Percentiles rank a stretch among this genome's conserved stretches.
phyloP scores from a whole-genome alignment of 148 eudicot genomes.

The Spergularia marina region DNA sequence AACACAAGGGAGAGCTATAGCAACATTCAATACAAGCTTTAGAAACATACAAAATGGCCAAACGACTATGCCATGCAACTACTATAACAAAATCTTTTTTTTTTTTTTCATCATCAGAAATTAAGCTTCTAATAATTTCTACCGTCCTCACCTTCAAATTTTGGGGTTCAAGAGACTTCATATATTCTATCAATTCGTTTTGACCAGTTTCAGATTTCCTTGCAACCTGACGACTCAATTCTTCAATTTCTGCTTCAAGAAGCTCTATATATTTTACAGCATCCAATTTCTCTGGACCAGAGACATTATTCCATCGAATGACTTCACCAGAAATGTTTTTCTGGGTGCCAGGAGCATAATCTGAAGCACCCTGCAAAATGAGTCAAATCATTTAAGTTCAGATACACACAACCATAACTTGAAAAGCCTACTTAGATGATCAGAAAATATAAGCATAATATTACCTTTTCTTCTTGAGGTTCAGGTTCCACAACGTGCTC shows the following conservation, averaged over 20 bases:
- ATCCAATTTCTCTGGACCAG: slow-evolving; percentile 79
- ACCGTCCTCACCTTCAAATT: slow-evolving; percentile 58
- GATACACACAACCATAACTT: neutral
- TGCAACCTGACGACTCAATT: slow-evolving; percentile 66
- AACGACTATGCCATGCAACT: too few relatives aligned
- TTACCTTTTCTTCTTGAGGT: slow-evolving; percentile 59
- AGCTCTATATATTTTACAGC: slow-evolving; percentile 82
- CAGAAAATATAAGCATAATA: slow-evolving; percentile 6
- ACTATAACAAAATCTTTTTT: too few relatives aligned
- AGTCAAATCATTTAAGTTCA: neutral
- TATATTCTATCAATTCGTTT: slow-evolving; percentile 77
- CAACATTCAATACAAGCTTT: too few relatives aligned
- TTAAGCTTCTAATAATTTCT: neutral
- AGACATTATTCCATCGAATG: slow-evolving; percentile 78
- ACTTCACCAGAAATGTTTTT: slow-evolving; percentile 83
- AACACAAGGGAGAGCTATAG: too few relatives aligned
- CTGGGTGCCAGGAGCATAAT: slow-evolving; percentile 86
- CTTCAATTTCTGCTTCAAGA: slow-evolving; percentile 90
- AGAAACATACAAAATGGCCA: too few relatives aligned
- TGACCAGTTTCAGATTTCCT: slow-evolving; percentile 67
- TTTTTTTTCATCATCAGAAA: neutral
- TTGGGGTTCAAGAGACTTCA: slow-evolving; percentile 83
- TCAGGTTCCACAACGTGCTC: slow-evolving; percentile 86
- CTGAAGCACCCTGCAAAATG: slow-evolving; percentile 52
- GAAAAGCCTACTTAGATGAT: neutral